phyloP scores from a whole-genome alignment of 2,329 filamentous ascomycete species.

The Rosellinia necatrix region DNA sequence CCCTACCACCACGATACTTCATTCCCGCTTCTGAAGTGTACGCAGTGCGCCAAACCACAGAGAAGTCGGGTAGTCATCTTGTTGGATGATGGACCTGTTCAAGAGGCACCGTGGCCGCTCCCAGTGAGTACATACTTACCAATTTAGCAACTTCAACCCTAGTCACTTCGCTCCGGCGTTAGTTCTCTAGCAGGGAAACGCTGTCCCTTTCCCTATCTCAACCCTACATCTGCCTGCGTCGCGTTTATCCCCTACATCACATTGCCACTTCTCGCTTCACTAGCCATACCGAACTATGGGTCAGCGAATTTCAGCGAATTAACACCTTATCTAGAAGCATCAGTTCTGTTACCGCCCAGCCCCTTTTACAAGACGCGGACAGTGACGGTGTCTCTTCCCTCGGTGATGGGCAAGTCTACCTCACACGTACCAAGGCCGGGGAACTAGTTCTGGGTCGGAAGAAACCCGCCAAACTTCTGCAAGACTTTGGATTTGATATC shows the following conservation, averaged over 20 bases:
- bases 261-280: background rate
- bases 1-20: no score
- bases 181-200: background rate
- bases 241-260: background rate
- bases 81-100: constrained; percentile 21
- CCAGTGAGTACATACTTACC: constrained; percentile 20
- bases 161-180: background rate
- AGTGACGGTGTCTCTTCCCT: constrained; percentile 28
- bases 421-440: constrained; percentile 34
- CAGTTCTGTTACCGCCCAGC: constrained; percentile 9
- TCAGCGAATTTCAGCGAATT: constrained; percentile 14
- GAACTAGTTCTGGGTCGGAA: constrained; percentile 36
- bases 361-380: background rate
- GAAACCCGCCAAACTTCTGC: constrained; percentile 29
- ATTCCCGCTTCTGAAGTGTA: no score
- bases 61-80: background rate
- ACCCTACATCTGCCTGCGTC: no score
- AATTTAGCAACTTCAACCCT: background rate
- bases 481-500: constrained; percentile 36
- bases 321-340: constrained; percentile 24
- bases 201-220: background rate
- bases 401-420: constrained; percentile 27
- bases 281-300: background rate
- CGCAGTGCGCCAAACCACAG: no score
- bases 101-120: constrained; percentile 22